phyloP scores from a whole-genome alignment of 2,329 filamentous ascomycete species.

The Ophiobolus disseminans region DNA sequence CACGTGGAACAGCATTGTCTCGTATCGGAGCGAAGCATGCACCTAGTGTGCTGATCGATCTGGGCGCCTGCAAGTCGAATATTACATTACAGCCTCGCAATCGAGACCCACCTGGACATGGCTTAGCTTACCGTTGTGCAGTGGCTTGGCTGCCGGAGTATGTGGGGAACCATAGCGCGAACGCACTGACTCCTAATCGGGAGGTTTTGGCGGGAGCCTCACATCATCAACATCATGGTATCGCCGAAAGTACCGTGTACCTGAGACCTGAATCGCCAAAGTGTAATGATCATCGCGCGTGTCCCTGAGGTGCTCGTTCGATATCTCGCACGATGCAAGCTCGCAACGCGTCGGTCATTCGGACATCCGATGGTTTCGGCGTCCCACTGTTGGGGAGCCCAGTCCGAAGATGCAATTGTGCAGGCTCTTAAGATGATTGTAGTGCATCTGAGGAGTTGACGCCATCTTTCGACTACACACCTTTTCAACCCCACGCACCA shows the following conservation, averaged over 20 bases:
- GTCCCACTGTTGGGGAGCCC: slow-evolving; percentile 27
- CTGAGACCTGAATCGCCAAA: slow-evolving; percentile 17
- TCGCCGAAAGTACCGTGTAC: slow-evolving; percentile 12
- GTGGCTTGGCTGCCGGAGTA: slow-evolving; percentile 33
- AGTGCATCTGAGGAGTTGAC: slow-evolving; percentile 2
- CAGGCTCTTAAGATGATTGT: slow-evolving; percentile 23
- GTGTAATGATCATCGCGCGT: slow-evolving; percentile 20
- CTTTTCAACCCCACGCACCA: slow-evolving; percentile 6
- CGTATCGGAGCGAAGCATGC: slow-evolving; percentile 2
- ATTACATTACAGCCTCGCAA: slow-evolving; percentile 19
- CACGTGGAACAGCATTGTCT: slow-evolving; percentile 11
- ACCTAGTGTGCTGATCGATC: slow-evolving; percentile 5
- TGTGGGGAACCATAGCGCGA: slow-evolving; percentile 43
- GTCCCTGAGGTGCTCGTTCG: slow-evolving; percentile 1
- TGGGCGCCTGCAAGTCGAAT: not conserved
- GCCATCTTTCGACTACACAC: slow-evolving; percentile 12
- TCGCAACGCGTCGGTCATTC: slow-evolving; percentile 12
- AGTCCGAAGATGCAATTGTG: slow-evolving; percentile 21
- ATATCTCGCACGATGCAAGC: slow-evolving; percentile 9
- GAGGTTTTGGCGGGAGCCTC: slow-evolving; percentile 13
- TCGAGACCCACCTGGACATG: slow-evolving; percentile 1
- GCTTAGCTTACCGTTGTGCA: slow-evolving; percentile 17
- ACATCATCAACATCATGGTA: slow-evolving; percentile 22
- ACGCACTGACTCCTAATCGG: slow-evolving; percentile 9
- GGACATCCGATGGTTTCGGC: slow-evolving; percentile 30